These are phyloP conservation scores for Colletotrichum incanum DNA, from an alignment of 2,329 filamentous ascomycete species.

Conservation along the genomic window DNA sequence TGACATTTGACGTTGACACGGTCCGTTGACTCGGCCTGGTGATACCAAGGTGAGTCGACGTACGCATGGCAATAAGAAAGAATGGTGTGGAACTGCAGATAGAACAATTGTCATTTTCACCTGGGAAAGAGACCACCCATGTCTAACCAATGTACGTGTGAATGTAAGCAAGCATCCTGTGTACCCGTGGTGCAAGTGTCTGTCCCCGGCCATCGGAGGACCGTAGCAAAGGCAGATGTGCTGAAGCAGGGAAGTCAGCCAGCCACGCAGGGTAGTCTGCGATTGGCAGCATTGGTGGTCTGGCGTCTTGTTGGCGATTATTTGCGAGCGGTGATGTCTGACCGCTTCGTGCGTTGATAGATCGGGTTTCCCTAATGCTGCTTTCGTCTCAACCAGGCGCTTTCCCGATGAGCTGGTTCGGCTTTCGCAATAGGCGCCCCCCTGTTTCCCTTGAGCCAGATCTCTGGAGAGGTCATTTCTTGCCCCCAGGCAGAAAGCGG, in stretches of 20 bases:
- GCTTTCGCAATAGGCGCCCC: neutral
- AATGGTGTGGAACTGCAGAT: constrained; percentile 20
- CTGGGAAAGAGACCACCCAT: neutral
- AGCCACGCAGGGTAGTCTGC: neutral
- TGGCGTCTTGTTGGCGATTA: constrained; percentile 5
- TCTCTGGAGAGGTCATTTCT: constrained; percentile 5
- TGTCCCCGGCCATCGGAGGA: neutral
- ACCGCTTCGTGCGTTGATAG: constrained; percentile 25
- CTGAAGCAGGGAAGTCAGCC: neutral
- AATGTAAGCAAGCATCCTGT: constrained; percentile 13
- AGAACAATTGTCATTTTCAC: constrained; percentile 18
- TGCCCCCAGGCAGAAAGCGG: constrained; percentile 6
- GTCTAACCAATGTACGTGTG: neutral
- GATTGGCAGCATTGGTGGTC: neutral
- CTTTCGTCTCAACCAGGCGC: constrained; percentile 17
- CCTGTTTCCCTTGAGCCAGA: constrained; percentile 17
- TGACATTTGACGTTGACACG: constrained; percentile 21
- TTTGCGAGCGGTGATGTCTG: constrained; percentile 21
- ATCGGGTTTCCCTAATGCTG: constrained; percentile 11
- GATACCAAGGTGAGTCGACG: constrained; percentile 26
- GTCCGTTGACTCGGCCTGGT: constrained; percentile 17
- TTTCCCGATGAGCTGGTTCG: constrained; percentile 31
- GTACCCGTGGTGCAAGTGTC: neutral
- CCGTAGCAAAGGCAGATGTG: neutral
- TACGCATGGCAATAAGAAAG: constrained; percentile 32